Evolutionary conservation across 139 green algal species (phyloP), one percentile per base, ranked within the genome.

Genomic region (Spirogloea muscicola): DNA sequence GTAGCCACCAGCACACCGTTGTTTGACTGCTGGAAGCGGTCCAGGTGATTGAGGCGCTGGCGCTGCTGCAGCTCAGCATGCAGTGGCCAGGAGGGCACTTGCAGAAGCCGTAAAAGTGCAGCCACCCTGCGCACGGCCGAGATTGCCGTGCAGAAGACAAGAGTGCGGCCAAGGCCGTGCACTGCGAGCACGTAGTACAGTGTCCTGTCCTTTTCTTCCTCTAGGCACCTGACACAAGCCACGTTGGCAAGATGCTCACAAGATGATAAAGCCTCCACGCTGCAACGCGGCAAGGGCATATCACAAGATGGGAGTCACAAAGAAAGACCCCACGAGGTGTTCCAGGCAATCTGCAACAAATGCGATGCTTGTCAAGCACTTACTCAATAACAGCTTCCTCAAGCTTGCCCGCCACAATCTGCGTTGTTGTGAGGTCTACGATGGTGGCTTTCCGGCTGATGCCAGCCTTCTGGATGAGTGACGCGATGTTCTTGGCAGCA

Each of bases 91-190:
- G 74, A 46, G 29, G 25, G 41, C 29, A 81, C 6, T 13, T 85
- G 87, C 60, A 98, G 87, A 40, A 89, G 46, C 73, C 90, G 86
- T 9, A 98, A 88, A 29, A 98, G 74, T 0, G 91, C 90, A 0
- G 79, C 84, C 36, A 96, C 61, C 1, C 91, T 87, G 1, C 93
- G 87, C 33, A 89, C 75, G 6, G 87, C 67, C 16, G 82, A 88
- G 49, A 96, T 89, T 34, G 91, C 90, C 67, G 97, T 98, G 36
- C 91, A 89, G 84, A 99, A 99, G 27, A 99, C 84, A 18, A 97
- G 84, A 2, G 91, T 94, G 33, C 90, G 86, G 25, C 92, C 91
- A 29, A 9, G 3, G 7, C 57, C 41, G 37, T 82, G 69, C 49
- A 58, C 21, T 0, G 87, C 74, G 48, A 97, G 82, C 44, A 97